Evolutionary conservation across 352 stramenopile species (phyloP).

Genomic region (Phytophthora melonis): DNA sequence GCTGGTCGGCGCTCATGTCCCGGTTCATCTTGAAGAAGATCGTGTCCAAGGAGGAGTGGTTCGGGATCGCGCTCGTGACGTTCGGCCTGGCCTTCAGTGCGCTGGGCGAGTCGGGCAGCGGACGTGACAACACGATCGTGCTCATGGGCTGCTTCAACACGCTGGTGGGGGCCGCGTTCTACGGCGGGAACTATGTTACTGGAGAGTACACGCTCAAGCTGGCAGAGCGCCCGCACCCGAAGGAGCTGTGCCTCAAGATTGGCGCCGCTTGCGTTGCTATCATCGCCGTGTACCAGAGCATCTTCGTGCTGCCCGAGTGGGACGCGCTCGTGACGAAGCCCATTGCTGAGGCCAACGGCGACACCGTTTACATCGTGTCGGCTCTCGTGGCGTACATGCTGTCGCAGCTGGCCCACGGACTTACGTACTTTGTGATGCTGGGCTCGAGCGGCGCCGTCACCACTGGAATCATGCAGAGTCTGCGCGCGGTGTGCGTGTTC

Average conservation of each 20-base stretch:
- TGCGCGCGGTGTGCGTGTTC: slow-evolving; percentile 89
- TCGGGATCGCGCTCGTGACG: slow-evolving; percentile 83
- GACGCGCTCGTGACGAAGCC: slow-evolving; percentile 78
- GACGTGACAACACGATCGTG: slow-evolving; percentile 72
- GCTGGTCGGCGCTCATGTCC: slow-evolving; percentile 87
- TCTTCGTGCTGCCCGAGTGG: slow-evolving; percentile 85
- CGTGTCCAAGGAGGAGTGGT: slow-evolving; percentile 79
- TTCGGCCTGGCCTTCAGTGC: slow-evolving; percentile 87
- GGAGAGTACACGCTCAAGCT: slow-evolving; percentile 87
- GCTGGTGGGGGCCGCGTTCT: slow-evolving; percentile 82
- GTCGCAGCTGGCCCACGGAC: slow-evolving; percentile 81
- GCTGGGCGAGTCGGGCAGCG: slow-evolving; percentile 70
- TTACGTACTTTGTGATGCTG: slow-evolving; percentile 90
- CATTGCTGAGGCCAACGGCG: slow-evolving; percentile 80
- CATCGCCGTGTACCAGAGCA: slow-evolving; percentile 81
- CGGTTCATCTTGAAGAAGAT: slow-evolving; percentile 80
- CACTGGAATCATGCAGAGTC: slow-evolving; percentile 89
- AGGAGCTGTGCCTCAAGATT: slow-evolving; percentile 86
- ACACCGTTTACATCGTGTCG: slow-evolving; percentile 62
- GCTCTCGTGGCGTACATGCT: slow-evolving; percentile 79
- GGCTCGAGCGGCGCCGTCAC: slow-evolving; percentile 84
- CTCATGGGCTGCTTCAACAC: slow-evolving; percentile 90
- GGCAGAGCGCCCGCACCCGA: slow-evolving; percentile 72
- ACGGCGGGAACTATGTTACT: slow-evolving; percentile 87
- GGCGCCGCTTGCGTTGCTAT: slow-evolving; percentile 74